Percentiles rank a stretch among this genome's conserved stretches.
phyloP scores from a whole-genome alignment of 1,284 basidiomycete genomes.

The Uromyces viciae-fabae region DNA sequence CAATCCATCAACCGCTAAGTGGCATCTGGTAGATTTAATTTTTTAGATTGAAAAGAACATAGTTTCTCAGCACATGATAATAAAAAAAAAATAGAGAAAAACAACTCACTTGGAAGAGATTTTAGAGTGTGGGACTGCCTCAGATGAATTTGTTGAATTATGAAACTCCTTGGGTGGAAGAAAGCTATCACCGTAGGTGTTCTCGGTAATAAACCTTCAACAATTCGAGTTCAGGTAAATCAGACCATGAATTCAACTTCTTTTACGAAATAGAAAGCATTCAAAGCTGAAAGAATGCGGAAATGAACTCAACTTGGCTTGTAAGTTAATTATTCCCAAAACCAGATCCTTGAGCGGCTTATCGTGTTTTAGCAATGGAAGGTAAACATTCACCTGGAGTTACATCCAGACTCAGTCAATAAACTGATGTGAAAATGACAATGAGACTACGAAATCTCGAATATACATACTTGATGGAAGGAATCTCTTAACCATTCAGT shows the following conservation, averaged over 20 bases:
- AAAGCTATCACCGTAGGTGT: background rate
- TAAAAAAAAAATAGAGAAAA: background rate
- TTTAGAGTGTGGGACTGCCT: too few relatives aligned
- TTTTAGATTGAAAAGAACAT: background rate
- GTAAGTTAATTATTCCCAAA: slow-evolving; percentile 9
- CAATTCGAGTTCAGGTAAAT: background rate
- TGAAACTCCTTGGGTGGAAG: background rate
- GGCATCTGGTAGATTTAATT: background rate
- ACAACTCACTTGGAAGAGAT: background rate
- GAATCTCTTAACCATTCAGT: slow-evolving; percentile 49
- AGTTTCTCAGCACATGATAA: too few relatives aligned
- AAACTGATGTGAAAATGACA: background rate
- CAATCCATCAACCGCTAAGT: slow-evolving; percentile 12
- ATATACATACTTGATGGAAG: slow-evolving; percentile 47
- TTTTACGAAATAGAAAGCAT: background rate
- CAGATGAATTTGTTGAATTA: too few relatives aligned
- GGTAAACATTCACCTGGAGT: slow-evolving; percentile 10
- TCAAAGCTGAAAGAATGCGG: background rate
- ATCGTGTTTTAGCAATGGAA: slow-evolving; percentile 5
- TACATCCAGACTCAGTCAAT: background rate
- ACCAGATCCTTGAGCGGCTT: background rate
- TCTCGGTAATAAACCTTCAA: background rate
- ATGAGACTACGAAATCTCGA: background rate
- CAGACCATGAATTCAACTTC: background rate
- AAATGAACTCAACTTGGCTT: slow-evolving; percentile 1